These are phyloP conservation scores for Vaccinium myrtillus DNA, from an alignment of 148 eudicot genomes.

Conservation along the genomic window DNA sequence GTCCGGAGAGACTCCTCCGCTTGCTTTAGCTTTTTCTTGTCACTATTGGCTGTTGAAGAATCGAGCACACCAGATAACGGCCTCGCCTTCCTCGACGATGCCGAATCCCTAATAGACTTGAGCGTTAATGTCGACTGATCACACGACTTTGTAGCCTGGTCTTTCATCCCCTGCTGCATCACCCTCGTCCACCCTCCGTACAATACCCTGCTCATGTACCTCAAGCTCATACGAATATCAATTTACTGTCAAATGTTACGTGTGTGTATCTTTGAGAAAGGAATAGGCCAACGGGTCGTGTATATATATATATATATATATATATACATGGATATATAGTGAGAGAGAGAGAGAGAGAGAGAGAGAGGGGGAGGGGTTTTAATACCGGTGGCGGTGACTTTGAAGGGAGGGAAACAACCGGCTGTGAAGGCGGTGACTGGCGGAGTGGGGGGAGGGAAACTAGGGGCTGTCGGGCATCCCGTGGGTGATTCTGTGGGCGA, in stretches of 20 bases:
- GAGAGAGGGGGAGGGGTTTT: too few species aligned
- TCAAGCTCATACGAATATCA: constrained; percentile 1
- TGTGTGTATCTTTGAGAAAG: not conserved
- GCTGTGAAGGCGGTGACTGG: not conserved
- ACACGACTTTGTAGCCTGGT: constrained; percentile 12
- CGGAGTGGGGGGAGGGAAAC: not conserved
- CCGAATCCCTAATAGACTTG: constrained; percentile 8
- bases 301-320: too few species aligned
- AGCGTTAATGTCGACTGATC: not conserved
- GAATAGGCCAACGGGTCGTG: too few species aligned
- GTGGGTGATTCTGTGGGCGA: not conserved
- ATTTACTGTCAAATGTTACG: too few species aligned
- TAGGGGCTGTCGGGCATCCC: not conserved
- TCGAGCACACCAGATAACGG: constrained; percentile 15
- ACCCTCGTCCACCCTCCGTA: constrained; percentile 1
- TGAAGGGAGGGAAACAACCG: constrained; percentile 9
- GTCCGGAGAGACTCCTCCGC: constrained; percentile 41
- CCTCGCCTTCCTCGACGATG: constrained; percentile 18
- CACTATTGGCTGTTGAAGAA: not conserved
- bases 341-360: too few species aligned
- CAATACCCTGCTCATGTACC: constrained; percentile 20
- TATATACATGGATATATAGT: too few species aligned
- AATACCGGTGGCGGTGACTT: not conserved
- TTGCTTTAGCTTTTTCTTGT: constrained; percentile 14
- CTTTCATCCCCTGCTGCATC: constrained; percentile 22